Base-by-base conservation (phyloP, 495 filamentous ascomycete species). In the Hypoxylon rickii region DNA sequence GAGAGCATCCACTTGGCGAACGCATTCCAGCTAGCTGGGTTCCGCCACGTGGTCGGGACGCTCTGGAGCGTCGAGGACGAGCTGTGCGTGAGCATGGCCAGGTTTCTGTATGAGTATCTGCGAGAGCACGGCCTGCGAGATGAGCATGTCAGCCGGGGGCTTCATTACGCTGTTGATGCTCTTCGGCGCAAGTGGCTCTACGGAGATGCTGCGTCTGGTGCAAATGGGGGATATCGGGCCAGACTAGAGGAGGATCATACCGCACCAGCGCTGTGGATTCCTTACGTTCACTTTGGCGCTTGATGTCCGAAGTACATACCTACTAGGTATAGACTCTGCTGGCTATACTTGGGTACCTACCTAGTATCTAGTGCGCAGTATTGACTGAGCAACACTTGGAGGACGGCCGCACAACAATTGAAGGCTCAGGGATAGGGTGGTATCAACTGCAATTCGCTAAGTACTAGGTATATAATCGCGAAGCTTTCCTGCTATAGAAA, bases 1-100 rank as follows among this genome's bases (percentile, higher is more conserved):
- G 73, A 76, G 34, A 56, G 38, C 1, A 64, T 75, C 22, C 71
- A 75, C 44, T 51, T 75, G 1, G 63, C 69, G 7, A 63, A 46
- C 26, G 70, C 63, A 1, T 74, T 36, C 31, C 71, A 75, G 44
- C 52, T 74, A 7, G 70, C 71, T 0, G 70, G 70, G 0, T 75
- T 74, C 39, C 58, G 59, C n/a, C 68, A 73, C 47, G 70, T 67
- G 0, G 55, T 71, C 21, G 71, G 70, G 2, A 61, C 67, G 2
- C 46, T 75, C 0, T 75, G 69, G 72, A 41, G 46, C 17, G 66
- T 73, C 3, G 19, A 56, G 2, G 51, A 55, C 21, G 15, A 20
- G 20, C 3, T 21, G 44, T 65, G 61, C 43, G 57, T 65, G 17
- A 34, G 51, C n/a, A 42, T 63, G 11, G 64, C 56, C 7, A 44